Evolutionary conservation across 192 early-diverging fungal genomes (phyloP).

Genomic region (Entomortierella lignicola): DNA sequence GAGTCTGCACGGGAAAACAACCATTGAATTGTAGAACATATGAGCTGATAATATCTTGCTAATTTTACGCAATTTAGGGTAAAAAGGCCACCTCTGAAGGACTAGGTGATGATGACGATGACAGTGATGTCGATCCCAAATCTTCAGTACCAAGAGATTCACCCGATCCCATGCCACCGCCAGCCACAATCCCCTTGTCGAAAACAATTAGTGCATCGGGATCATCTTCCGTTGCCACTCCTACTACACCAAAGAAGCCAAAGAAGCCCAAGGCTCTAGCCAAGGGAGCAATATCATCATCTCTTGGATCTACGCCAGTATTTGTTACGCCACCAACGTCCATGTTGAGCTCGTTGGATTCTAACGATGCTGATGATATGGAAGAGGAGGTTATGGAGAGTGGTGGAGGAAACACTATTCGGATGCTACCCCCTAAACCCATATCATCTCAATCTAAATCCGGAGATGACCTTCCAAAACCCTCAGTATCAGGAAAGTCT

Average conservation of each 20-base stretch:
- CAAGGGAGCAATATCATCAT: constrained; percentile 6
- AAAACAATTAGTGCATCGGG: constrained; percentile 11
- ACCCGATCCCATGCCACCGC: constrained; percentile 51
- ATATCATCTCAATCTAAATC: constrained; percentile 3
- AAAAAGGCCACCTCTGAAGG: constrained; percentile 41
- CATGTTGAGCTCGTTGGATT: constrained; percentile 34
- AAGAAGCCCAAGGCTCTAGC: constrained; percentile 35
- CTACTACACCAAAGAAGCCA: constrained; percentile 31
- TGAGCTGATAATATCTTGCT: too few relatives aligned
- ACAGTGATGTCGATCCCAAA: constrained; percentile 34
- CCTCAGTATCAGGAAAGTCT: constrained; percentile 24
- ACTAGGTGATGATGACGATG: constrained; percentile 33
- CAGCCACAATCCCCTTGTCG: constrained; percentile 29
- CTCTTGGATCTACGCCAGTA: neutral
- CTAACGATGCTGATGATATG: constrained; percentile 33
- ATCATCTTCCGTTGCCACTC: neutral
- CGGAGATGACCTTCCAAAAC: constrained; percentile 13
- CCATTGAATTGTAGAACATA: too few relatives aligned
- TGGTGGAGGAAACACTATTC: constrained; percentile 25
- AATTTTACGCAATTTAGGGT: constrained; percentile 6
- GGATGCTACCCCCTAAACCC: constrained; percentile 42
- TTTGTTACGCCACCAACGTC: constrained; percentile 41
- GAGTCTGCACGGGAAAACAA: neutral
- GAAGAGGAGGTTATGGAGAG: constrained; percentile 54
- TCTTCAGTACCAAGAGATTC: constrained; percentile 24